A percentile compares a stretch with the other conserved stretches of the same genome.
Evolutionary conservation across 768 basidiomycete species (phyloP).

Genomic region (Boletus patriciae): DNA sequence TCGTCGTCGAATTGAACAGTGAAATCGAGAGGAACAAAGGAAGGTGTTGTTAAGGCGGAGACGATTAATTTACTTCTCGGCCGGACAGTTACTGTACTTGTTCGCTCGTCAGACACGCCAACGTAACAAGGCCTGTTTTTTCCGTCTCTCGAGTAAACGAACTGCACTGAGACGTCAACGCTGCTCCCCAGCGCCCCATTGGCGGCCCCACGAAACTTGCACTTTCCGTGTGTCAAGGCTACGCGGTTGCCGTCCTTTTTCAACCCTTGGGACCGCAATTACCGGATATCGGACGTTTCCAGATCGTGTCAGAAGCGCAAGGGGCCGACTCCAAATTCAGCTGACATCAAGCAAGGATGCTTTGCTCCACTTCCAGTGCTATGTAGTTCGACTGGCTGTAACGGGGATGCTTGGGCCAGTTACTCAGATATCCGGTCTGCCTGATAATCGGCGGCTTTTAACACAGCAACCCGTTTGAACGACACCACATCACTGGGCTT

Average conservation of each 20-base stretch:
- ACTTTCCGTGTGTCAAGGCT: conserved; percentile 11
- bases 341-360: conserved; percentile 6
- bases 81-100: too few species aligned
- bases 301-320: not conserved
- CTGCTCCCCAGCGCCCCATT: not conserved
- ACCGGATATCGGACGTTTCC: conserved; percentile 1
- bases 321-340: conserved; percentile 7
- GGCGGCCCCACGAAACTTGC: not conserved
- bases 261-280: conserved; percentile 1
- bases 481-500: not conserved
- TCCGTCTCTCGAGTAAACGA: not conserved
- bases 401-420: conserved; percentile 7
- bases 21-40: conserved; percentile 14
- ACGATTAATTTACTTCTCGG: conserved; percentile 2
- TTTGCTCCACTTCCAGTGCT: not conserved
- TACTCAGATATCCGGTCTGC: not conserved
- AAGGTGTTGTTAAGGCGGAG: conserved; percentile 29
- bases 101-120: not conserved
- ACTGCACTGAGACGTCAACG: conserved; percentile 13
- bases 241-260: conserved; percentile 3
- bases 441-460: not conserved
- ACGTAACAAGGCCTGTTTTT: conserved; percentile 11
- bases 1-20: conserved; percentile 1
- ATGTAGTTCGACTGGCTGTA: not conserved
- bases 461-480: not conserved